Evolutionary conservation across 768 basidiomycete genomes (phyloP).

Genomic region (Cubamyces lactineus): DNA sequence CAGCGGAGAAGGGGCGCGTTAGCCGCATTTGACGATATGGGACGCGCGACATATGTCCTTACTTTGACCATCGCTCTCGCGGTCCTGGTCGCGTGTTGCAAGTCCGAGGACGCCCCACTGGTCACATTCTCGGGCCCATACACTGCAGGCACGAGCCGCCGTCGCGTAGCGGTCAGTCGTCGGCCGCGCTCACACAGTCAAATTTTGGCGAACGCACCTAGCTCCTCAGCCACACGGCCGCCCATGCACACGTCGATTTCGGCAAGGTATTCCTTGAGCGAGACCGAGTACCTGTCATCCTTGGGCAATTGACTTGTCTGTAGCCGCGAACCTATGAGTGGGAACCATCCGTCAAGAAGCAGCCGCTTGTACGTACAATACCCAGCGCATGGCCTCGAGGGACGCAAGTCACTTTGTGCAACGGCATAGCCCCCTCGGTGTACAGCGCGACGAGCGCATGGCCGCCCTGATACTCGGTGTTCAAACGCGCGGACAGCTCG

Average conservation of each 20-base stretch:
- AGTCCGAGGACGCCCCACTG: constrained; percentile 90
- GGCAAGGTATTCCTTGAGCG: constrained; percentile 74
- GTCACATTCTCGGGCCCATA: constrained; percentile 89
- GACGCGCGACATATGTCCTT: constrained; percentile 28
- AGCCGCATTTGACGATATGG: constrained; percentile 1
- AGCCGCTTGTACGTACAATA: constrained; percentile 53
- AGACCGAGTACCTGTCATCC: constrained; percentile 73
- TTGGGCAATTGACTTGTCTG: constrained; percentile 79
- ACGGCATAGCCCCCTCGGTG: constrained; percentile 93
- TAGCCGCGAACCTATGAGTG: constrained; percentile 1
- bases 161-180: constrained; percentile 14
- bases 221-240: constrained; percentile 92
- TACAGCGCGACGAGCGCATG: constrained; percentile 95
- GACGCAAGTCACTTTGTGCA: constrained; percentile 97
- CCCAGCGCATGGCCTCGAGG: constrained; percentile 95
- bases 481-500: constrained; percentile 3
- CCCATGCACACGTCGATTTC: constrained; percentile 92
- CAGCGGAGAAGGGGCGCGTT: not conserved
- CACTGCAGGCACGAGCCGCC: constrained; percentile 49
- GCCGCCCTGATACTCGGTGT: constrained; percentile 59
- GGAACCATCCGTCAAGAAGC: constrained; percentile 1
- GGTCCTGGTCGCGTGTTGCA: constrained; percentile 75
- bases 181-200: constrained; percentile 13
- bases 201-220: constrained; percentile 53
- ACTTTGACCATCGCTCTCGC: constrained; percentile 92